These are phyloP conservation scores for Bacidia gigantensis DNA, from an alignment of 495 filamentous ascomycete genomes.

Conservation along the genomic window DNA sequence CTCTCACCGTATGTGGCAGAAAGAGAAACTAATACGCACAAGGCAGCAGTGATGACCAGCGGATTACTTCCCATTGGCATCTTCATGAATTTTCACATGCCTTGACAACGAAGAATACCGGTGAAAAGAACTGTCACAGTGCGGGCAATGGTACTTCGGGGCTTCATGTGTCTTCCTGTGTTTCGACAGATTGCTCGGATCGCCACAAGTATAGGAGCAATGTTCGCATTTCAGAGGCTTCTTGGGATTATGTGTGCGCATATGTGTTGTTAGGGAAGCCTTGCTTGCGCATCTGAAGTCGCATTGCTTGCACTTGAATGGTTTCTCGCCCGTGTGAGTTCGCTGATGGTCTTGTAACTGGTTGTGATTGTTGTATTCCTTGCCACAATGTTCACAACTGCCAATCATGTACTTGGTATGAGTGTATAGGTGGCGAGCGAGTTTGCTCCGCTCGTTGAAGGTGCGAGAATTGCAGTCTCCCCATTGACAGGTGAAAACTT, in stretches of 20 bases:
- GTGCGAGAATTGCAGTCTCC: slow-evolving; percentile 3
- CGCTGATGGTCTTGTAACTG: slow-evolving; percentile 37
- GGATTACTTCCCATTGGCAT: too few relatives aligned
- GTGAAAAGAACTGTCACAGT: slow-evolving; percentile 11
- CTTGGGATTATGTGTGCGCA: slow-evolving; percentile 36
- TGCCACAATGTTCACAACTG: slow-evolving; percentile 23
- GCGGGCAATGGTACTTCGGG: slow-evolving; percentile 5
- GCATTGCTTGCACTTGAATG: slow-evolving; percentile 33
- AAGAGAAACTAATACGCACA: too few relatives aligned
- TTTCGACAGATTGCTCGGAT: slow-evolving; percentile 16
- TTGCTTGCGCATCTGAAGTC: slow-evolving; percentile 36
- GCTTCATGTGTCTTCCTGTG: slow-evolving; percentile 14
- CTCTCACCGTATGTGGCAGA: too few relatives aligned
- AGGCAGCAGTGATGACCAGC: too few relatives aligned
- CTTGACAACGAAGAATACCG: slow-evolving; percentile 11
- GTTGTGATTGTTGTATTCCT: slow-evolving; percentile 33
- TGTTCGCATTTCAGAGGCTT: slow-evolving; percentile 34
- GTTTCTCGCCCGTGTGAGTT: slow-evolving; percentile 41
- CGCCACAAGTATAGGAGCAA: slow-evolving; percentile 13
- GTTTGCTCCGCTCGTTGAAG: background rate
- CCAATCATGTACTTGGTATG: slow-evolving; percentile 8
- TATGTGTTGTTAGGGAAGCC: slow-evolving; percentile 35
- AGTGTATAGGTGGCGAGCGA: slow-evolving; percentile 9
- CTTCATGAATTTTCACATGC: slow-evolving; percentile 8
- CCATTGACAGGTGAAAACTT: slow-evolving; percentile 6